Evolutionary conservation across 2,329 filamentous ascomycete species (phyloP).

Genomic region (Calonectria crousiana): DNA sequence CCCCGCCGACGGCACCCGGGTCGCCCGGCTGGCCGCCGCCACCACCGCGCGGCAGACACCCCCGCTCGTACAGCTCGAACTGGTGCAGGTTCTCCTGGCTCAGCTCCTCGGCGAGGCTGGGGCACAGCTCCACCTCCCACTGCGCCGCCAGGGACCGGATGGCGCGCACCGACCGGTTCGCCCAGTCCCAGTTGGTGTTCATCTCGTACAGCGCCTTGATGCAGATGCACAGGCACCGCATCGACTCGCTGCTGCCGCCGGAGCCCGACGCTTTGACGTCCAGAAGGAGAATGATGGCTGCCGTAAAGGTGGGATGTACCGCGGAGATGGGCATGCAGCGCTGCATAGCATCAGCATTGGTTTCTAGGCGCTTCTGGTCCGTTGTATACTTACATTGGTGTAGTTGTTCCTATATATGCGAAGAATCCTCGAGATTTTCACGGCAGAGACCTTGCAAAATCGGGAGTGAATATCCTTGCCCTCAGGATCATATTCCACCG

Average conservation of each 20-base stretch:
- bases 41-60: background rate
- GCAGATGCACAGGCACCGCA: slow-evolving; percentile 29
- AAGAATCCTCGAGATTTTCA: slow-evolving; percentile 27
- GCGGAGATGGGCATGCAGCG: slow-evolving; percentile 30
- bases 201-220: slow-evolving; percentile 32
- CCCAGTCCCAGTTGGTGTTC: slow-evolving; percentile 37
- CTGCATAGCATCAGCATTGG: background rate
- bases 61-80: slow-evolving; percentile 32
- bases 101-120: slow-evolving; percentile 28
- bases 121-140: slow-evolving; percentile 31
- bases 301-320: slow-evolving; percentile 32
- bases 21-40: background rate
- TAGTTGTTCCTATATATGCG: slow-evolving; percentile 35
- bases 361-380: background rate
- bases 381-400: background rate
- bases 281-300: slow-evolving; percentile 32
- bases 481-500: slow-evolving; percentile 27
- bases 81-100: slow-evolving; percentile 20
- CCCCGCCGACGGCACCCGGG: background rate
- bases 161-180: slow-evolving; percentile 29
- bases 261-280: slow-evolving; percentile 22
- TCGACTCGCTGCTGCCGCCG: slow-evolving; percentile 4
- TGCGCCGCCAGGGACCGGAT: slow-evolving; percentile 29
- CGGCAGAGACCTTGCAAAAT: slow-evolving; percentile 26
- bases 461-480: slow-evolving; percentile 32